These are phyloP conservation scores for Erodium texanum DNA, from an alignment of 441 rosid genomes.

Conservation along the genomic window DNA sequence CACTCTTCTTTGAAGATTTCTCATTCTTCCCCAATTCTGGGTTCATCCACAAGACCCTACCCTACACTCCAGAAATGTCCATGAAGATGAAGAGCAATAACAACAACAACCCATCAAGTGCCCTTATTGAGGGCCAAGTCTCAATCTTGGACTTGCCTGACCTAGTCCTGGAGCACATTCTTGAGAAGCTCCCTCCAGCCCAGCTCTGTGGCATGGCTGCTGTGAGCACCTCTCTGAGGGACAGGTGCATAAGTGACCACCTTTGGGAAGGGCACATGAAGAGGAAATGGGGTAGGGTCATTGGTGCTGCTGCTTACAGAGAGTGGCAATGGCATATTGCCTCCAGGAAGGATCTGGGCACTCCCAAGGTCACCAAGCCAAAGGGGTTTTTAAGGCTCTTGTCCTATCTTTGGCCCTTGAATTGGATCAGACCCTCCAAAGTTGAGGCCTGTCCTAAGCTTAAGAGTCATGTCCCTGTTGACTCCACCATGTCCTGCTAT, in stretches of 20 bases:
- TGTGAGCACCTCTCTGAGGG: neutral
- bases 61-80: neutral
- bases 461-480: conserved; percentile 30
- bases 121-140: neutral
- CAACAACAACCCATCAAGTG: neutral
- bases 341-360: neutral
- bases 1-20: neutral
- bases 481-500: conserved; percentile 78
- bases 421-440: conserved; percentile 33
- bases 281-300: neutral
- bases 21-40: neutral
- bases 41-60: neutral
- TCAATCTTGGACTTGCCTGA: neutral
- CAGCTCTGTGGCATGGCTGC: neutral
- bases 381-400: conserved; percentile 18
- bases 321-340: conserved; percentile 8
- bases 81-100: neutral
- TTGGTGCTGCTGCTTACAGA: conserved; percentile 1
- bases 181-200: conserved; percentile 3
- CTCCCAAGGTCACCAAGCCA: neutral
- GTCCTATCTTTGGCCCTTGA: conserved; percentile 34
- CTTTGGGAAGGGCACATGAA: neutral
- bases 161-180: neutral
- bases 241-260: neutral
- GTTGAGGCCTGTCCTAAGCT: conserved; percentile 20